These are phyloP conservation scores for sorghum (Sorghum bicolor) DNA, from an alignment of 176 grass and related monocot genomes.

Conservation along the genomic window DNA sequence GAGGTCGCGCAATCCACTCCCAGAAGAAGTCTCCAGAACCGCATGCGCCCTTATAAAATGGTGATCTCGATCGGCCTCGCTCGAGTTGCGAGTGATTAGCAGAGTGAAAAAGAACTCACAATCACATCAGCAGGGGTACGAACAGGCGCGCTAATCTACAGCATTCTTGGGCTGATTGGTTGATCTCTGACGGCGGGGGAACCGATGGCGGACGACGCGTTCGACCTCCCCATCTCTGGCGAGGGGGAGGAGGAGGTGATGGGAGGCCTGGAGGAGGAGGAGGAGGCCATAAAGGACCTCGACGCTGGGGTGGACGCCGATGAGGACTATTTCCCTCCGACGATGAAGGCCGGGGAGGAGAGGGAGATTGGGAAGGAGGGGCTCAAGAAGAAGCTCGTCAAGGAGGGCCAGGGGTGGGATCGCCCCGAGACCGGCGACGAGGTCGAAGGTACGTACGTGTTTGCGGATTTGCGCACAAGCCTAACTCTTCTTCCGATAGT, in stretches of 20 bases:
- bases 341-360: slow-evolving; percentile 68
- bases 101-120: not conserved
- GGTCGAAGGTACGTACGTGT: slow-evolving; percentile 73
- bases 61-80: not conserved
- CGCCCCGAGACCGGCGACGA: slow-evolving; percentile 76
- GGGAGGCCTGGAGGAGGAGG: slow-evolving; percentile 5
- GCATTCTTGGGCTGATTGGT: not conserved
- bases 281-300: slow-evolving; percentile 29
- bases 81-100: not conserved
- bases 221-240: slow-evolving; percentile 1
- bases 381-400: slow-evolving; percentile 78
- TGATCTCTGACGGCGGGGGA: not conserved
- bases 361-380: slow-evolving; percentile 85
- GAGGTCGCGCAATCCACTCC: not conserved
- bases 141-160: not conserved
- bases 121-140: not conserved
- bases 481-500: too few species aligned
- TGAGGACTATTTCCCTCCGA: not conserved
- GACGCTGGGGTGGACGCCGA: slow-evolving; percentile 29
- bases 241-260: slow-evolving; percentile 16
- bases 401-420: slow-evolving; percentile 74
- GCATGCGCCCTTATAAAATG: not conserved
- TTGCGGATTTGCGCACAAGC: not conserved
- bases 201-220: slow-evolving; percentile 9
- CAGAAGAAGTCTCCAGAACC: slow-evolving; percentile 34